phyloP scores from a whole-genome alignment of 768 basidiomycete genomes.

The Amanita inopinata region DNA sequence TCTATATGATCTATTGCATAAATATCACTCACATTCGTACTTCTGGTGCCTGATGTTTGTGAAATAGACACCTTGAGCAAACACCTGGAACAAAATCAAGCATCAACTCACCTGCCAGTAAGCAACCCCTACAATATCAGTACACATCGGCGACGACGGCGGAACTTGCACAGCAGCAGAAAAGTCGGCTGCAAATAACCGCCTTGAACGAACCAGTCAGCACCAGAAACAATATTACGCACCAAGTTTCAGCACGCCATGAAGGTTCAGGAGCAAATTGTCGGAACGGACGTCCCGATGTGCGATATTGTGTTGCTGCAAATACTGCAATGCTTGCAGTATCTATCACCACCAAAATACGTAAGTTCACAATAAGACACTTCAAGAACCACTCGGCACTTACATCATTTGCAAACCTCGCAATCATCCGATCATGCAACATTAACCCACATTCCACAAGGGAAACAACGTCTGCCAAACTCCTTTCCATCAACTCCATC shows the following conservation, averaged over 20 bases:
- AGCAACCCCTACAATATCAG: constrained; percentile 58
- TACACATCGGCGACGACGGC: constrained; percentile 36
- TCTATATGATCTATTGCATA: background rate
- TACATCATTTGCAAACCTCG: constrained; percentile 71
- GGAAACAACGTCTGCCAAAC: constrained; percentile 71
- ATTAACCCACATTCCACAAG: constrained; percentile 52
- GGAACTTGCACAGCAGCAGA: constrained; percentile 61
- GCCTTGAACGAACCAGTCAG: too few species aligned
- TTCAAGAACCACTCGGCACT: constrained; percentile 20
- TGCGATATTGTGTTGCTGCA: constrained; percentile 57
- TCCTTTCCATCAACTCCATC: constrained; percentile 88
- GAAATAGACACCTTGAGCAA: constrained; percentile 12
- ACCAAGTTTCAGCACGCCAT: constrained; percentile 72
- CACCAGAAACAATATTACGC: constrained; percentile 17
- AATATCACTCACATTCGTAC: constrained; percentile 47
- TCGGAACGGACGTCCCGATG: constrained; percentile 83
- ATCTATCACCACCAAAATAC: constrained; percentile 30
- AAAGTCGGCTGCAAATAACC: constrained; percentile 84
- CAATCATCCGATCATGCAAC: constrained; percentile 60
- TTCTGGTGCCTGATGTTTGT: constrained; percentile 55
- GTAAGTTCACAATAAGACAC: constrained; percentile 9
- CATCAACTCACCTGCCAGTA: constrained; percentile 61
- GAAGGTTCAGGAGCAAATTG: constrained; percentile 62
- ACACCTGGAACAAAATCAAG: background rate
- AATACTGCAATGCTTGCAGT: constrained; percentile 53